phyloP scores from a whole-genome alignment of 345 rosid species.

The Excoecaria agallocha region DNA sequence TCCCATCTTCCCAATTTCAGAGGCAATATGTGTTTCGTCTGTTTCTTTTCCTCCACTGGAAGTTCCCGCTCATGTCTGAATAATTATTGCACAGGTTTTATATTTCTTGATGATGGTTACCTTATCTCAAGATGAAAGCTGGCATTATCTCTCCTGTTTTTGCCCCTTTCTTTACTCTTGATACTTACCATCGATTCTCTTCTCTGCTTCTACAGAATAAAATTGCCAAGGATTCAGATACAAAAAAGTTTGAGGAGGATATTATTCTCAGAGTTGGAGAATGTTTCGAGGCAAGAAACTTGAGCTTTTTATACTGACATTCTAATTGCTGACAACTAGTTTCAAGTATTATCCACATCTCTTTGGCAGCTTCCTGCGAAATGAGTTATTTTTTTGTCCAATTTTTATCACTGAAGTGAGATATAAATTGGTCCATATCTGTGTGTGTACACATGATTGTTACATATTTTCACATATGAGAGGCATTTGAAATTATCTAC shows the following conservation, averaged over 20 bases:
- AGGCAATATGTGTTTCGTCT: neutral
- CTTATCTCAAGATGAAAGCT: neutral
- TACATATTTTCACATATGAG: too few relatives aligned
- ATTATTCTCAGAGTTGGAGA: conserved; percentile 88
- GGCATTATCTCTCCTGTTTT: neutral
- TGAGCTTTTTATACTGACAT: neutral
- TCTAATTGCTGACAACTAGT: neutral
- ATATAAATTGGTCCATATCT: too few relatives aligned
- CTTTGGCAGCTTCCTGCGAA: neutral
- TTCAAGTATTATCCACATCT: conserved; percentile 1
- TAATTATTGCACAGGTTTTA: conserved; percentile 2
- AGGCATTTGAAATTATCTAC: too few relatives aligned
- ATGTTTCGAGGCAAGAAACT: conserved; percentile 78
- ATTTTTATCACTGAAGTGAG: neutral
- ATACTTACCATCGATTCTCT: conserved; percentile 21
- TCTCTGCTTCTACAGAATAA: conserved; percentile 52
- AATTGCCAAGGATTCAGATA: conserved; percentile 76
- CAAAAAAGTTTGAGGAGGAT: conserved; percentile 58
- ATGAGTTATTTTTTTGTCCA: neutral
- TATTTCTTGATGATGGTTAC: conserved; percentile 14
- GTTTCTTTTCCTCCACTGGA: neutral
- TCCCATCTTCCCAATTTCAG: conserved; percentile 6
- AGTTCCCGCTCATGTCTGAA: neutral
- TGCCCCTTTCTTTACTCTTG: neutral
- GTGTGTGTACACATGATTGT: too few relatives aligned